Percentiles rank a stretch among this genome's conserved stretches.
phyloP scores from a whole-genome alignment of 1,284 basidiomycete species.

The Inonotus hispidus region DNA sequence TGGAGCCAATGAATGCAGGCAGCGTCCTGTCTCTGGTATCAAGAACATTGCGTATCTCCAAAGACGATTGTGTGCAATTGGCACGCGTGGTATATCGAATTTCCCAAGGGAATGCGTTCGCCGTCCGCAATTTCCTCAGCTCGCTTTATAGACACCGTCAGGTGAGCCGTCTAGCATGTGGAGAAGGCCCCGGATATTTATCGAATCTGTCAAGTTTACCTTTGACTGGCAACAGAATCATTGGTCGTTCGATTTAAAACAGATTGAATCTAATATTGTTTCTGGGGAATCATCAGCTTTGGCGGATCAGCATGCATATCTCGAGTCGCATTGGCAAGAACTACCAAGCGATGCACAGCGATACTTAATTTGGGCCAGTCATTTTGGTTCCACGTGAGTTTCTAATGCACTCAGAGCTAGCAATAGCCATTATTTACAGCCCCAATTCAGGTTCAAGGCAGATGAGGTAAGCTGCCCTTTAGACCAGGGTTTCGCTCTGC shows the following conservation, averaged over 20 bases:
- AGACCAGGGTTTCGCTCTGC: not conserved
- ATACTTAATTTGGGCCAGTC: constrained; percentile 63
- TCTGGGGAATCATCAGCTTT: constrained; percentile 46
- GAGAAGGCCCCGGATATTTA: constrained; percentile 1
- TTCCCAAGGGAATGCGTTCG: constrained; percentile 64
- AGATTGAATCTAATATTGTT: constrained; percentile 48
- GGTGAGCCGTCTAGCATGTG: constrained; percentile 18
- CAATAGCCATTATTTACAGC: not conserved
- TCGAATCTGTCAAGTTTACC: constrained; percentile 37
- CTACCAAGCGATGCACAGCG: constrained; percentile 59
- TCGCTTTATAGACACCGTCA: constrained; percentile 49
- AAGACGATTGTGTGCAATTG: constrained; percentile 49
- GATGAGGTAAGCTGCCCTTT: constrained; percentile 7
- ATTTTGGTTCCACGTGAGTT: constrained; percentile 62
- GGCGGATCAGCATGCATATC: constrained; percentile 56
- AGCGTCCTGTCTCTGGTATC: constrained; percentile 55
- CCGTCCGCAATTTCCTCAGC: constrained; percentile 52
- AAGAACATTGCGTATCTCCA: constrained; percentile 52
- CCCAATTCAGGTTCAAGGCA: not conserved
- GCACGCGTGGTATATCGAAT: constrained; percentile 49
- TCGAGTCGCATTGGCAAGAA: constrained; percentile 52
- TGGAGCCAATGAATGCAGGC: constrained; percentile 51
- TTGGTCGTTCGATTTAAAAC: constrained; percentile 56
- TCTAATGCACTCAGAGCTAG: not conserved
- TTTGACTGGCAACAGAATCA: constrained; percentile 56